Base-by-base conservation (phyloP, 2,329 filamentous ascomycete species). In the Aspergillus fumigatus region DNA sequence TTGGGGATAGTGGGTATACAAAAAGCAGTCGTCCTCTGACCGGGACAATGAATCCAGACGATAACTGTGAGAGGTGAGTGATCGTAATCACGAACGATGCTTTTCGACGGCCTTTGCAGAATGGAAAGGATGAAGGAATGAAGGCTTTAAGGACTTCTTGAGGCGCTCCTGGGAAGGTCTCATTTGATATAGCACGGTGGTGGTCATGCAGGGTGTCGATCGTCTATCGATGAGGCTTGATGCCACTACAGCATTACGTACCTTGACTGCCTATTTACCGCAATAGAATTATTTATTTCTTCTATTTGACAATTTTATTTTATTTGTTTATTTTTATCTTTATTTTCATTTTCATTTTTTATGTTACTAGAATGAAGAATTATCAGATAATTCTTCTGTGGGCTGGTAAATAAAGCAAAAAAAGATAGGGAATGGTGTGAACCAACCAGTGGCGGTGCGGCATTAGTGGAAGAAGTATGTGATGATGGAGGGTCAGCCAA, bases 131-230 rank as follows among this genome's bases (percentile, higher is more conserved):
- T 56, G 67, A 66, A 67, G 66, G 65, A 52, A 64, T 56, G 60
- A 58, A 66, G 62, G 60, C 67, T 73, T 73, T 73, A 73, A 70
- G 68, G 67, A 67, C 64, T 59, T 61, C 59, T 51, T 61, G 62
- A 66, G 67, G 66, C 67, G 63, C 62, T 64, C 62, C 73, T 59
- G 69, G 71, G 68, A 66, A 69, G 60, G 67, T 76, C 72, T 73
- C 71, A 76, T 76, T 76, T 75, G 74, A 75, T 73, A 74, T 72
- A 68, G 69, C 68, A 68, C 67, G 69, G 66, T 66, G 68, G 65
- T 68, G 71, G 74, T 77, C 74, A 76, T 77, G 74, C 74, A 76
- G 70, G 69, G 64, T 66, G 73, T 74, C 72, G 73, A 76, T 76
- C 74, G 67, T 68, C 66, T 59, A 70, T 70, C 67, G 62, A 71